Evolutionary conservation across 495 filamentous ascomycete genomes (phyloP).

Genomic region (Xylaria scruposa): DNA sequence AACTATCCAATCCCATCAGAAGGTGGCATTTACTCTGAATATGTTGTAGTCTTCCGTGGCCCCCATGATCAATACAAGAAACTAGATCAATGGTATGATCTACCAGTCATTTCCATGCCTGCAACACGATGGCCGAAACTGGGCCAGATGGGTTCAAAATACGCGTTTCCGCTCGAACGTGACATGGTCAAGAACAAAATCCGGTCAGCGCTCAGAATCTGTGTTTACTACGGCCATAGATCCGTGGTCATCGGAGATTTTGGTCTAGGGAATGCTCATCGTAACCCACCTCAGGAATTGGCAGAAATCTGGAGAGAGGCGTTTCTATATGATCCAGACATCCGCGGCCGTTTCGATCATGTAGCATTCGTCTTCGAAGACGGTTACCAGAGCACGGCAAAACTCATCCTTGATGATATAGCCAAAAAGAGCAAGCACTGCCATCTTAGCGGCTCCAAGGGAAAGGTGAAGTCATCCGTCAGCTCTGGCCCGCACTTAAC

Average conservation of each 20-base stretch:
- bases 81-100: slow-evolving; percentile 53
- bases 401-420: slow-evolving; percentile 55
- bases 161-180: slow-evolving; percentile 71
- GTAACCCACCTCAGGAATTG: slow-evolving; percentile 71
- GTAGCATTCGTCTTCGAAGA: slow-evolving; percentile 75
- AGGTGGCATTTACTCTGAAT: slow-evolving; percentile 70
- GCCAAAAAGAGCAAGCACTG: slow-evolving; percentile 51
- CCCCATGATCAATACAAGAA: slow-evolving; percentile 56
- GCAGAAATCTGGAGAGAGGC: slow-evolving; percentile 73
- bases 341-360: slow-evolving; percentile 69
- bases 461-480: slow-evolving; percentile 42
- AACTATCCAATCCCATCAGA: slow-evolving; percentile 73
- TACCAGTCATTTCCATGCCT: slow-evolving; percentile 75
- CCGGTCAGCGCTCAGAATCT: slow-evolving; percentile 70
- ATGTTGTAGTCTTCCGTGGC: slow-evolving; percentile 61
- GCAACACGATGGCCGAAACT: slow-evolving; percentile 75
- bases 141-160: slow-evolving; percentile 66
- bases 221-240: slow-evolving; percentile 61
- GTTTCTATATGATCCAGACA: slow-evolving; percentile 68
- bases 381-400: slow-evolving; percentile 49
- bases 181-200: slow-evolving; percentile 76
- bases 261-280: slow-evolving; percentile 71
- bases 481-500: slow-evolving; percentile 36
- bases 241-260: slow-evolving; percentile 74
- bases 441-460: slow-evolving; percentile 38